These are phyloP conservation scores for Lyophyllum atratum DNA, from an alignment of 768 basidiomycete genomes.

Conservation along the genomic window DNA sequence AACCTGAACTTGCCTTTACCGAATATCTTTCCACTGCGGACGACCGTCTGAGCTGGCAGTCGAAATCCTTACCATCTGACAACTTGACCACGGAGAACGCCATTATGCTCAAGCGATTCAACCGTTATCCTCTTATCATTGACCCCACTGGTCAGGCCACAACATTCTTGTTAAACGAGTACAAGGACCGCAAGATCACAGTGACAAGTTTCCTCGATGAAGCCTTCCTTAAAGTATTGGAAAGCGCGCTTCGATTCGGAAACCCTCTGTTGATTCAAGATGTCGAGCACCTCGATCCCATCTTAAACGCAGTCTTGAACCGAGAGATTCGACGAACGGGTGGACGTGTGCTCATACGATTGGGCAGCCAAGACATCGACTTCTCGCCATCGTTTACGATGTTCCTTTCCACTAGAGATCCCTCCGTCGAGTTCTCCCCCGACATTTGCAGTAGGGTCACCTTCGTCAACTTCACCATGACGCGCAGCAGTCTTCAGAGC, in stretches of 20 bases:
- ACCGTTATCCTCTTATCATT: conserved; percentile 95
- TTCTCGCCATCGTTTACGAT: conserved; percentile 99
- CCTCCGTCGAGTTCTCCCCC: conserved; percentile 96
- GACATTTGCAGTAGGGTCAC: conserved; percentile 98
- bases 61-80: conserved; percentile 93
- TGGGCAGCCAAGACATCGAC: conserved; percentile 98
- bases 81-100: conserved; percentile 97
- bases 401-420: conserved; percentile 97
- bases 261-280: conserved; percentile 97
- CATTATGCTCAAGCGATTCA: conserved; percentile 99
- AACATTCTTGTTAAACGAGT: conserved; percentile 90
- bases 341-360: conserved; percentile 93
- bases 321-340: conserved; percentile 95
- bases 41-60: conserved; percentile 94
- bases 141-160: conserved; percentile 99
- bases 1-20: conserved; percentile 86
- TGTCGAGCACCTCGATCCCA: conserved; percentile 96
- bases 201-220: conserved; percentile 99
- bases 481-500: conserved; percentile 95
- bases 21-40: conserved; percentile 98
- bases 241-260: conserved; percentile 98
- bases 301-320: conserved; percentile 96
- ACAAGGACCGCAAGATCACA: conserved; percentile 94
- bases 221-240: conserved; percentile 97
- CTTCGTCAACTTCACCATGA: conserved; percentile 98